A percentile compares a stretch with the other conserved stretches of the same genome.
phyloP scores from a whole-genome alignment of 31 red algal genomes.

The Endocladia muricata region DNA sequence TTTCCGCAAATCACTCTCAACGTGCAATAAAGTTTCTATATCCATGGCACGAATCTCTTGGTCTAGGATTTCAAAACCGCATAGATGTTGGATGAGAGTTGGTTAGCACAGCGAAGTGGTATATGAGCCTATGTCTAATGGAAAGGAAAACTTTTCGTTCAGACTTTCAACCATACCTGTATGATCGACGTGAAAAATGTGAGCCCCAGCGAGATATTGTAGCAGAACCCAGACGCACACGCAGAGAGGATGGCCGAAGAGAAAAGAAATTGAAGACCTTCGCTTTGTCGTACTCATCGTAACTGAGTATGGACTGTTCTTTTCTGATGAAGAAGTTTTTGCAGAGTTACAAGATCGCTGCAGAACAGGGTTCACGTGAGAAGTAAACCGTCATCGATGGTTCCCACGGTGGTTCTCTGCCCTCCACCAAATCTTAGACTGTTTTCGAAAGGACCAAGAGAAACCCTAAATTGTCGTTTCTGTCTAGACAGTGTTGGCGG shows the following conservation, averaged over 20 bases:
- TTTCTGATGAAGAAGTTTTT: no score
- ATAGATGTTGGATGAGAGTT: background rate
- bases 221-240: background rate
- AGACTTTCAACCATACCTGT: constrained; percentile 31
- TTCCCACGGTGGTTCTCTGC: no score
- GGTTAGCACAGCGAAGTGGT: background rate
- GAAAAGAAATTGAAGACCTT: no score
- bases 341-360: no score
- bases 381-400: background rate
- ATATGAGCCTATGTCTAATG: background rate
- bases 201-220: background rate
- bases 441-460: no score
- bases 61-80: no score
- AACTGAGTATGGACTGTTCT: background rate
- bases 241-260: background rate
- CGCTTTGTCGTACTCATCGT: no score
- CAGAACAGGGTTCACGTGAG: background rate
- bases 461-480: no score
- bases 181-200: constrained; percentile 58
- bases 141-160: no score
- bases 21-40: constrained; percentile 46
- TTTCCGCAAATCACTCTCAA: constrained; percentile 39
- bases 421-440: no score
- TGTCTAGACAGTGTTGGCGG: no score
- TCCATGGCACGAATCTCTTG: constrained; percentile 53